Evolutionary conservation across 768 basidiomycete genomes (phyloP).

Genomic region (Russula foetens): DNA sequence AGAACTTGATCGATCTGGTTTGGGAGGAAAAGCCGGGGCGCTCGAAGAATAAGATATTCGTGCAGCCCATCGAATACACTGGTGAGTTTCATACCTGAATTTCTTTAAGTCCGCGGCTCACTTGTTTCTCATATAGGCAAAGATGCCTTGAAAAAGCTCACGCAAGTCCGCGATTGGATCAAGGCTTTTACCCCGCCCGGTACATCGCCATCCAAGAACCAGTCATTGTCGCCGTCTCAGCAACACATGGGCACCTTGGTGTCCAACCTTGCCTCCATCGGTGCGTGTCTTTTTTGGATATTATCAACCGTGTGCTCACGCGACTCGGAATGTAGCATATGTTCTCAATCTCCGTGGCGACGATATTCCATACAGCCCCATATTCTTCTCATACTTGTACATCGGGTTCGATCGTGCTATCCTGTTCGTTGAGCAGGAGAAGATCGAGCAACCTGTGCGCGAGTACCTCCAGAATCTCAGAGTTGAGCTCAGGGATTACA

Average conservation of each 20-base stretch:
- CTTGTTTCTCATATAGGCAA: slow-evolving; percentile 32
- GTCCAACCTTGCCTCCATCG: slow-evolving; percentile 62
- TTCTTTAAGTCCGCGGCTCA: neutral
- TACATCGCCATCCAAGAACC: slow-evolving; percentile 53
- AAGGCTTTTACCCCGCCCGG: slow-evolving; percentile 46
- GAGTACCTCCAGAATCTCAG: slow-evolving; percentile 49
- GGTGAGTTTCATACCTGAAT: slow-evolving; percentile 30
- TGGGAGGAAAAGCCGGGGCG: slow-evolving; percentile 75
- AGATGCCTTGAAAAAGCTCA: slow-evolving; percentile 64
- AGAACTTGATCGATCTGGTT: slow-evolving; percentile 73
- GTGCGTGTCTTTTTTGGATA: slow-evolving; percentile 31
- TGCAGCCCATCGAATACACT: slow-evolving; percentile 66
- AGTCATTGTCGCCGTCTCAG: slow-evolving; percentile 52
- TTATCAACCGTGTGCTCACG: slow-evolving; percentile 3
- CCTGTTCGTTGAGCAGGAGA: slow-evolving; percentile 69
- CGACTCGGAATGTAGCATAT: slow-evolving; percentile 47
- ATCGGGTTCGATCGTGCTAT: slow-evolving; percentile 52
- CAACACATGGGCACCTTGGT: slow-evolving; percentile 61
- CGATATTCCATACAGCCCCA: slow-evolving; percentile 87
- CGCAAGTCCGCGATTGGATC: slow-evolving; percentile 64
- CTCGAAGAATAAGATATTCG: slow-evolving; percentile 53
- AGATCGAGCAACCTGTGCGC: slow-evolving; percentile 51
- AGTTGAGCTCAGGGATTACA: slow-evolving; percentile 59
- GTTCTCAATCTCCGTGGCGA: slow-evolving; percentile 81
- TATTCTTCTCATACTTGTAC: slow-evolving; percentile 84